These are phyloP conservation scores for Eucalyptus pauciflora DNA, from an alignment of 345 rosid species.

Conservation along the genomic window DNA sequence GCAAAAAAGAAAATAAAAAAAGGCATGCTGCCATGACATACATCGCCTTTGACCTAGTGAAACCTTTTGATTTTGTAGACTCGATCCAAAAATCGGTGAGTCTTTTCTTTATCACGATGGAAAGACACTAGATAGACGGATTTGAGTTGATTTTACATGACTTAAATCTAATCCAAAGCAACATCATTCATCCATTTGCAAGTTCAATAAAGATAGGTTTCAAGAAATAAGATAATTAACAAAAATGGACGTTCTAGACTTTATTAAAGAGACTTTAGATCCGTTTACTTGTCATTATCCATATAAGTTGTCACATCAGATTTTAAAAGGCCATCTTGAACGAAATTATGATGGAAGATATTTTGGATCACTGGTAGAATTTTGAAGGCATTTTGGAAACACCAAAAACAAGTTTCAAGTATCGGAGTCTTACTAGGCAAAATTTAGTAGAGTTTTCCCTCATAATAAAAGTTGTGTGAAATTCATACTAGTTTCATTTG, in stretches of 20 bases:
- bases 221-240: not conserved
- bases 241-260: too few relatives aligned
- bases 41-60: not conserved
- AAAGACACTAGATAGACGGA: fast-evolving
- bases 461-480: not conserved
- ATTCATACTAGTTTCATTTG: not conserved
- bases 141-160: fast-evolving
- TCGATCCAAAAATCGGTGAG: not conserved
- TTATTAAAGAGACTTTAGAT: too few relatives aligned
- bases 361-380: not conserved
- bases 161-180: too few relatives aligned
- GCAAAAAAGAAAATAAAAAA: too few relatives aligned
- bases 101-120: too few relatives aligned
- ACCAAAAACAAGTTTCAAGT: not conserved
- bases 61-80: not conserved
- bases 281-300: too few relatives aligned
- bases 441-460: not conserved
- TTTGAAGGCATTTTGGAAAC: not conserved
- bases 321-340: fast-evolving
- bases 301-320: too few relatives aligned
- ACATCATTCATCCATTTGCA: fast-evolving
- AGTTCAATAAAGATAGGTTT: too few relatives aligned
- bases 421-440: not conserved
- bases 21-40: not conserved
- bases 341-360: not conserved